phyloP scores from a whole-genome alignment of 139 green algal genomes.

The Parachlorella kessleri region DNA sequence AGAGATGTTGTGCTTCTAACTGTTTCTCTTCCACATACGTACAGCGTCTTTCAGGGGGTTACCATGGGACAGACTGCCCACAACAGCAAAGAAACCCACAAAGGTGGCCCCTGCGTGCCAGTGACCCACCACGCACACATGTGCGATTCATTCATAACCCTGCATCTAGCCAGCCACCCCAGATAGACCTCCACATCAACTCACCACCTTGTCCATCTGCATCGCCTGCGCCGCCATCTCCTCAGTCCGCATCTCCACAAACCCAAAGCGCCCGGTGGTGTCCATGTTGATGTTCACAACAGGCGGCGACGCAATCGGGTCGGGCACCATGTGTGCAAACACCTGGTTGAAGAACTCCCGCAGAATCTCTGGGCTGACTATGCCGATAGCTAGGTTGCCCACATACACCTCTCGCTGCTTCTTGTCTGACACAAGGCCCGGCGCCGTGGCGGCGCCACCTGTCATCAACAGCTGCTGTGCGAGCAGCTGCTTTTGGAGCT shows the following conservation, averaged over 20 bases:
- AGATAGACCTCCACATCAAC: constrained; percentile 61
- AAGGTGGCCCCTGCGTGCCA: too few relatives aligned
- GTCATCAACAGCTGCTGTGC: constrained; percentile 52
- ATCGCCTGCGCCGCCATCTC: constrained; percentile 80
- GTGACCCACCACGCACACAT: not conserved
- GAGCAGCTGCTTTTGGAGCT: constrained; percentile 64
- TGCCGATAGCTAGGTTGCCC: constrained; percentile 86
- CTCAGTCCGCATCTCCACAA: constrained; percentile 86
- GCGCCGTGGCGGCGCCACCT: not conserved
- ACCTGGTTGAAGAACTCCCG: constrained; percentile 86
- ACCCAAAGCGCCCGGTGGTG: constrained; percentile 78
- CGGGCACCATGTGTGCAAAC: constrained; percentile 53
- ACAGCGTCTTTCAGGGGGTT: too few relatives aligned
- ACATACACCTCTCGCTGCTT: constrained; percentile 88
- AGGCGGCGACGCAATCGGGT: constrained; percentile 72
- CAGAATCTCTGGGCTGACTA: constrained; percentile 73
- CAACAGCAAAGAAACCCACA: too few relatives aligned
- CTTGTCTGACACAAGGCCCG: constrained; percentile 38
- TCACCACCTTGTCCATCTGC: constrained; percentile 83
- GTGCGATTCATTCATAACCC: not conserved
- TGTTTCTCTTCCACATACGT: too few relatives aligned
- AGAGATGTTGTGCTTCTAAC: too few relatives aligned
- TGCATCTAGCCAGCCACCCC: not conserved
- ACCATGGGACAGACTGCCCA: too few relatives aligned
- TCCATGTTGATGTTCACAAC: constrained; percentile 63